A percentile compares a stretch with the other conserved stretches of the same genome.
These are phyloP conservation scores for Pulveroboletus frians DNA, from an alignment of 768 basidiomycete genomes.

Conservation along the genomic window DNA sequence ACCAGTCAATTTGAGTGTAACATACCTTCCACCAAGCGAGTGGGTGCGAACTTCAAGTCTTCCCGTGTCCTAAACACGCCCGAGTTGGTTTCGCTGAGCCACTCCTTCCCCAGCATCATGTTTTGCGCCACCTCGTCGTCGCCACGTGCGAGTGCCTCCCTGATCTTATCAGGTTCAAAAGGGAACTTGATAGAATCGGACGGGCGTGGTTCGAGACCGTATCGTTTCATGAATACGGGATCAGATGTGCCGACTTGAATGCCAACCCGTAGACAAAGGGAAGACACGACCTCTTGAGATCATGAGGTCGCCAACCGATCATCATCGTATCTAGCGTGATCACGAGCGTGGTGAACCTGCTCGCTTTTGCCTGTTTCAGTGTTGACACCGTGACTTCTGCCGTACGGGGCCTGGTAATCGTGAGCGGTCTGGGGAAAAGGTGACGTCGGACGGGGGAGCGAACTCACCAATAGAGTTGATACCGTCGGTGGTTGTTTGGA, in stretches of 20 bases:
- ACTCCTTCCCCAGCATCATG: constrained; percentile 51
- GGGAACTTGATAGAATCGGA: constrained; percentile 49
- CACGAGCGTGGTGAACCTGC: constrained; percentile 66
- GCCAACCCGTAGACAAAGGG: constrained; percentile 63
- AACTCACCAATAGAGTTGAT: constrained; percentile 72
- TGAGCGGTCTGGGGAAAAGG: background rate
- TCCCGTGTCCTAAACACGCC: constrained; percentile 67
- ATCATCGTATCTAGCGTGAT: constrained; percentile 73
- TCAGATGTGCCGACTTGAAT: constrained; percentile 65
- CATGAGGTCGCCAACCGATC: constrained; percentile 74
- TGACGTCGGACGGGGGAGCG: background rate
- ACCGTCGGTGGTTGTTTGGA: constrained; percentile 63
- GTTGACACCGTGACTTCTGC: constrained; percentile 60
- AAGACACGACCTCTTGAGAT: constrained; percentile 58
- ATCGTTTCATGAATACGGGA: constrained; percentile 69
- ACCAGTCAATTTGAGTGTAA: no score
- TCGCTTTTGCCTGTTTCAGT: constrained; percentile 58
- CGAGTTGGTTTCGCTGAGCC: constrained; percentile 59
- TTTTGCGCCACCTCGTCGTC: constrained; percentile 39
- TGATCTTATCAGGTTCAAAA: constrained; percentile 45
- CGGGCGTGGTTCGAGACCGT: constrained; percentile 39
- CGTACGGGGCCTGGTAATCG: constrained; percentile 48
- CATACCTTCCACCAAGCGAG: no score
- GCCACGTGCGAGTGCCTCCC: constrained; percentile 40
- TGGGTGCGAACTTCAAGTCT: constrained; percentile 60